Evolutionary conservation across 306 rosid genomes (phyloP), one percentile per base, ranked within the genome.

Genomic region (Fragaria ananassa): DNA sequence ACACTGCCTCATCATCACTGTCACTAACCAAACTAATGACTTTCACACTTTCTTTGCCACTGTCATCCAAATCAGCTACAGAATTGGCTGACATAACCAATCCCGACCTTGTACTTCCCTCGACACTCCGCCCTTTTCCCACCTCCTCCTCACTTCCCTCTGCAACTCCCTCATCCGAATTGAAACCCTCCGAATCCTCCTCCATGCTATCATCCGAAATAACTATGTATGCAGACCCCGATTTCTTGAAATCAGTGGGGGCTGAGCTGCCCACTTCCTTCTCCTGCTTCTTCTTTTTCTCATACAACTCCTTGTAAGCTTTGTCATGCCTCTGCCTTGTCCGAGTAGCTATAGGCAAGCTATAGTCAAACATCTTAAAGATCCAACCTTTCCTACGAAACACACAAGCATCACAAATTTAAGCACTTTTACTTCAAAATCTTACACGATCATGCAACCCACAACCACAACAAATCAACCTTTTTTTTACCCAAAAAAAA

Each of bases 1-100:
- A 25, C 47, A 74, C 64, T n/a, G 37, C 75, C 3, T 70, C 83
- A 21, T 75, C 54, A 18, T 66, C 74, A 41, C 71, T 62, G 44
- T 74, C 76, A 11, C 67, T 61, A 13, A 53, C 71, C 45, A 70
- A 18, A 50, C 29, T 61, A 31, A 74, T 17, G 49, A 9, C 4
- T 42, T 29, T 68, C 41, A 8, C 69, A 46, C 65, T 46, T 37
- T 27, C 47, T 35, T 8, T 62, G 42, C 34, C 68, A 61, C 41
- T 18, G 10, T 31, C 15, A 12, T 25, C 37, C 35, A 60, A 27
- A 60, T 60, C 65, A 27, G 18, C 15, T 56, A n/a, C 29, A 21
- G 62, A 56, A 56, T 56, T 1, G 14, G 31, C 62, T 10, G 62
- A 3, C 31, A 23, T 10, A 60, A 27, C 37, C 37, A 27, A 13